A percentile compares a stretch with the other conserved stretches of the same genome.
These are phyloP conservation scores for Akanthomyces lecanii DNA, from an alignment of 2,329 filamentous ascomycete species.

Conservation along the genomic window DNA sequence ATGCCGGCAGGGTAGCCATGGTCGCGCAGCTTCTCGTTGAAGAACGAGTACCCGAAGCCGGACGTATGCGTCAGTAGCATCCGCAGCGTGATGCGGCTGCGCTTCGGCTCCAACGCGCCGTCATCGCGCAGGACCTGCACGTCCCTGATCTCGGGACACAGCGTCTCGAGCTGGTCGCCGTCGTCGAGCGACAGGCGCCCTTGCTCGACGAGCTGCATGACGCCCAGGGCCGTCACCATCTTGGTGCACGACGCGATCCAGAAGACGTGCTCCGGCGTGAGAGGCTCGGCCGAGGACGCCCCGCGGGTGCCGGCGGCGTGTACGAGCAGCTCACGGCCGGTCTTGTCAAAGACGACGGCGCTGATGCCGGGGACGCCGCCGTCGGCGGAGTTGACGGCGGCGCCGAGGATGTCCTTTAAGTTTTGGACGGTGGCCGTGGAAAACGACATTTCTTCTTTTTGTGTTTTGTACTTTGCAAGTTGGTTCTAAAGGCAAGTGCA, in stretches of 20 bases:
- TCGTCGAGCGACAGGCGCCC: slow-evolving; percentile 47
- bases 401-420: background rate
- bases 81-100: slow-evolving; percentile 48
- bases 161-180: slow-evolving; percentile 38
- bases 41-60: slow-evolving; percentile 56
- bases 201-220: slow-evolving; percentile 55
- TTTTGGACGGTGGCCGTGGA: background rate
- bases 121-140: slow-evolving; percentile 42
- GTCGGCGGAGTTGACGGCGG: background rate
- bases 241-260: slow-evolving; percentile 58
- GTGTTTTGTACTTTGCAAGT: background rate
- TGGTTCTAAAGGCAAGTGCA: slow-evolving; percentile 38
- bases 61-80: slow-evolving; percentile 54
- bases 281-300: slow-evolving; percentile 39
- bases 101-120: slow-evolving; percentile 40
- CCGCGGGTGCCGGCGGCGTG: slow-evolving; percentile 47
- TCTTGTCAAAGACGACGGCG: slow-evolving; percentile 12
- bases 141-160: slow-evolving; percentile 47
- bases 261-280: slow-evolving; percentile 58
- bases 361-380: slow-evolving; percentile 10
- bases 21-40: slow-evolving; percentile 45
- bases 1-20: slow-evolving; percentile 45
- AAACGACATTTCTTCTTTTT: background rate
- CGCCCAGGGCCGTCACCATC: slow-evolving; percentile 47
- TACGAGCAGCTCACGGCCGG: slow-evolving; percentile 32